Base-by-base conservation (phyloP, 768 basidiomycete species). In the Trametopsis cervina region DNA sequence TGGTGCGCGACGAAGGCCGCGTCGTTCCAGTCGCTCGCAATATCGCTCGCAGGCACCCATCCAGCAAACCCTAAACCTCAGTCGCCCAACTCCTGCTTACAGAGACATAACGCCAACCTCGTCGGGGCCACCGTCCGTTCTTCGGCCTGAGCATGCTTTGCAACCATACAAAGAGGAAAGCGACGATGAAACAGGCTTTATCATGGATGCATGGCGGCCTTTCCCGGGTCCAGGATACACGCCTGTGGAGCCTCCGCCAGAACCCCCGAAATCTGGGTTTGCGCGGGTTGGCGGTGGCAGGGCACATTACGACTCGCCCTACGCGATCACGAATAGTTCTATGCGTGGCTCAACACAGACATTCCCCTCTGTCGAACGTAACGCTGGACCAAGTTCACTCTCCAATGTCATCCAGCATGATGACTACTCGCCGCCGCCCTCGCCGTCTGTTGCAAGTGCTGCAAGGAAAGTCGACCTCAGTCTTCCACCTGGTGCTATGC, bases 191-290 rank as follows among this genome's bases (percentile, higher is more conserved):
- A 74, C 71, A 15, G 85, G 89, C 11, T 86, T 73, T 54, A 96
- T 97, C 60, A 95, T 97, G 90, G 85, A 83, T 36, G 89, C 94
- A n/a, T 95, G 91, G 89, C 82, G 85, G 54, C 79, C 83, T 23
- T 86, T 79, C 69, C 78, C 78, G 0, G 69, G 74, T 5, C 62
- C 71, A 18, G 76, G 76, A 0, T 79, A 80, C 59, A 52, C 27
- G 18, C 65, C 74, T 7, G 70, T 81, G 18, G 57, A 60, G 13
- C 54, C 65, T 1, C 44, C 65, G 21, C 56, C 53, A 15, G 54
- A 61, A 22, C 42, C 52, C 0, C 54, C 55, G 3, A 60, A 62
- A 40, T 77, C 85, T 17, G 90, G 90, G 2, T 96, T 97, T 68
- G 79, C 89, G 4, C 76, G 91, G 41, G 77, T 97, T 2, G 85